A percentile compares a stretch with the other conserved stretches of the same genome.
Conservation (phyloP, 257 asterid species). For the Jacaranda mimosifolia region DNA sequence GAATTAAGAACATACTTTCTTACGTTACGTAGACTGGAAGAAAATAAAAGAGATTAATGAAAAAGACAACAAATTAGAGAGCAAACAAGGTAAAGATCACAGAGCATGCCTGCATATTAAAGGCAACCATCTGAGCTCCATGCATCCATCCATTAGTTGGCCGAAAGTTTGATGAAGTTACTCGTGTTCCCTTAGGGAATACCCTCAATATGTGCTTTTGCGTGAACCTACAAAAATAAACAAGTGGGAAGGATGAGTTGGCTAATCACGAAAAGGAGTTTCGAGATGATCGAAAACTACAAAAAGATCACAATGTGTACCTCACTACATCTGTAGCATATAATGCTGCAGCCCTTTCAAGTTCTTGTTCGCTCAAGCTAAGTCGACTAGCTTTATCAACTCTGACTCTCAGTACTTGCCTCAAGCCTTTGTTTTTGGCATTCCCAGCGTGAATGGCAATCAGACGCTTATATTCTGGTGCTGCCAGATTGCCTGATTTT, state of each 20-base stretch:
- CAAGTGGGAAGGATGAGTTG: neutral
- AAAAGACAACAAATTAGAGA: neutral
- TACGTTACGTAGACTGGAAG: too few species aligned
- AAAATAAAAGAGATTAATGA: too few species aligned
- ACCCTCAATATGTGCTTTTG: constrained; percentile 82
- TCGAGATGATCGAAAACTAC: neutral
- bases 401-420: constrained; percentile 60
- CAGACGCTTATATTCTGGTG: constrained; percentile 72
- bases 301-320: constrained; percentile 48
- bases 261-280: neutral
- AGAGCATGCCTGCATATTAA: constrained; percentile 85
- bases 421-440: constrained; percentile 77
- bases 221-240: constrained; percentile 62
- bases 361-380: constrained; percentile 84
- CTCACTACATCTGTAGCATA: constrained; percentile 65
- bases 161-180: constrained; percentile 83
- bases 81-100: neutral
- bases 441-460: constrained; percentile 96
- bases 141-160: constrained; percentile 88
- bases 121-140: constrained; percentile 99
- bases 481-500: constrained; percentile 49
- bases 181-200: constrained; percentile 87
- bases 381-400: constrained; percentile 72
- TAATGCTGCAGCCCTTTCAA: constrained; percentile 71
- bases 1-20: too few species aligned